Percentiles rank a stretch among this genome's conserved stretches.
phyloP scores from a whole-genome alignment of 164 flowering plant species.

The Platanus orientalis region DNA sequence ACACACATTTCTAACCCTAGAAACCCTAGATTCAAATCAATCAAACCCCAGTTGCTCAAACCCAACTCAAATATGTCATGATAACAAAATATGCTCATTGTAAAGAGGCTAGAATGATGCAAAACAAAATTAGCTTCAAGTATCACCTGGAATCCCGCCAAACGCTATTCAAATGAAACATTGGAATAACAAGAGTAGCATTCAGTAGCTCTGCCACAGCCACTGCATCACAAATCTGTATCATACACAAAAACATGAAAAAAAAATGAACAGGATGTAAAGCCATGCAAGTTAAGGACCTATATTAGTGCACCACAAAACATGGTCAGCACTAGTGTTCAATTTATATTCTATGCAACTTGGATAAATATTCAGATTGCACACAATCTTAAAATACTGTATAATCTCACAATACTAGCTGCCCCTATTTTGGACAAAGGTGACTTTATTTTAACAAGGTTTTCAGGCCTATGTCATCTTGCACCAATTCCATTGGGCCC shows the following conservation, averaged over 20 bases:
- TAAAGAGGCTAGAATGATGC: too few species aligned
- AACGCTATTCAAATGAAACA: constrained; percentile 74
- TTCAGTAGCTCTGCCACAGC: constrained; percentile 77
- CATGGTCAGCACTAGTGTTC: too few species aligned
- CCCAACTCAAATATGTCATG: too few species aligned
- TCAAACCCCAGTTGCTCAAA: too few species aligned
- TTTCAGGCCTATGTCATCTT: neutral
- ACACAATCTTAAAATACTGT: too few species aligned
- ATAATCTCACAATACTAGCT: neutral
- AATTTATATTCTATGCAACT: too few species aligned
- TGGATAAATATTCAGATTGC: neutral
- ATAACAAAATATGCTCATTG: too few species aligned
- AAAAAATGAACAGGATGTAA: neutral
- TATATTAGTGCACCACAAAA: neutral
- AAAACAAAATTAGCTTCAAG: too few species aligned
- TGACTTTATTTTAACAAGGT: too few species aligned
- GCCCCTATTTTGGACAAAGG: neutral
- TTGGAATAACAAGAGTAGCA: constrained; percentile 79
- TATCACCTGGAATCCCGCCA: constrained; percentile 81
- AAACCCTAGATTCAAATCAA: too few species aligned
- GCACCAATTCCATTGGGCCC: neutral
- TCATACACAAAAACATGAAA: constrained; percentile 2
- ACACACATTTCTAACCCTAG: too few species aligned
- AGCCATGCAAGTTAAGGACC: neutral
- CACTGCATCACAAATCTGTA: constrained; percentile 82